Base-by-base conservation (phyloP, 345 rosid genomes). In the Camelina sativa region DNA sequence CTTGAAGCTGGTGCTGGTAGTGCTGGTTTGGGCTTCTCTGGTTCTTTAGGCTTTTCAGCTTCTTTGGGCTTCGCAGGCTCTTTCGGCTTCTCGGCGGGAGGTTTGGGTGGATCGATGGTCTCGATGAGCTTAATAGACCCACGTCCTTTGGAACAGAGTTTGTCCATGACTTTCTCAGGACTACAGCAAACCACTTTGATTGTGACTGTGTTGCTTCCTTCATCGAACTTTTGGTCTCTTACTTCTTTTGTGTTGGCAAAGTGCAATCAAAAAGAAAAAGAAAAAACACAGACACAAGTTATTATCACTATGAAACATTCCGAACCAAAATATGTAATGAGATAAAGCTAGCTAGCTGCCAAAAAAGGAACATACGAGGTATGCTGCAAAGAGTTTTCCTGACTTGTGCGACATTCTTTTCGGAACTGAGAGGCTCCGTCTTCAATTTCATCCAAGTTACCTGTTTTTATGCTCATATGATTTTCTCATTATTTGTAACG, bases 121-220 rank as follows among this genome's bases (percentile, higher is more conserved):
- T 78, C 78, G 16, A 90, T 83, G 46, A 77, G 63, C 73, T 74
- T 56, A 40, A 88, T 80, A 13, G 78, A 15, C 2, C 82, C 81
- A 12, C 82, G 84, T 2, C 87, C 90, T 72, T 82, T 84, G 65
- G 73, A 46, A 59, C 80, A 78, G 5, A 90, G 64, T 66, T 83
- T 86, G 7, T 82, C 56, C 76, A 76, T 82, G 28, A 89, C 72
- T 73, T 82, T 85, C 35, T 86, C 92, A 1, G 94, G 96, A 61
- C 76, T 79, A 77, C 89, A 87, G 47, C 95, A 87, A 20, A 83
- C 86, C 25, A 93, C 96, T 10, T 79, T 93, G 79, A 91, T 79
- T 15, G 40, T 74, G 72, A 87, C 94, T 0, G 67, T 84, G 78
- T 87, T 85, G 15, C 61, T n/a, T 81, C 87, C 87, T 71, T 85